Evolutionary conservation across 2,329 filamentous ascomycete species (phyloP).

Genomic region (Talaromyces sp.): DNA sequence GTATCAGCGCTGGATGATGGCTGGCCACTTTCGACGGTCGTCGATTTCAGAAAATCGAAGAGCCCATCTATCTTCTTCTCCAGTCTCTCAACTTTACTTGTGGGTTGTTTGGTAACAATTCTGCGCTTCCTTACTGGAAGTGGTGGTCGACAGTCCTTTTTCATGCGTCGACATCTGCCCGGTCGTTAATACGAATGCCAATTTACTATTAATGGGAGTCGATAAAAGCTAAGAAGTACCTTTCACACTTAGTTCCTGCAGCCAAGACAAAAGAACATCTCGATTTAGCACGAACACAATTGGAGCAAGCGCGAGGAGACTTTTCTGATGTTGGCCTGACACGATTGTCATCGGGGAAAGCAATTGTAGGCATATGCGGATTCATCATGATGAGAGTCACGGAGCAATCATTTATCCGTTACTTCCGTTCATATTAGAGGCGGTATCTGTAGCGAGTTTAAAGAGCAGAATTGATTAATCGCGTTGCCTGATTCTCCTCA

Average conservation of each 20-base stretch:
- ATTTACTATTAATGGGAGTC: background rate
- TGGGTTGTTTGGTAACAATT: background rate
- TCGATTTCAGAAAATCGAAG: slow-evolving; percentile 2
- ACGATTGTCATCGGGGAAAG: background rate
- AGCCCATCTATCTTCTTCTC: slow-evolving; percentile 12
- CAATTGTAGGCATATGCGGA: background rate
- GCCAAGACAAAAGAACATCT: background rate
- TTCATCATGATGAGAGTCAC: background rate
- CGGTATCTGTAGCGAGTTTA: background rate
- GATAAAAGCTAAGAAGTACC: background rate
- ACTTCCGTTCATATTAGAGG: background rate
- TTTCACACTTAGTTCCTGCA: slow-evolving; percentile 9
- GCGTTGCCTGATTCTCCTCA: background rate
- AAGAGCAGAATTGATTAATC: background rate
- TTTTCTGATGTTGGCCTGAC: background rate
- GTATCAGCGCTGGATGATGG: background rate
- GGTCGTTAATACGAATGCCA: background rate
- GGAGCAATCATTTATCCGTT: background rate
- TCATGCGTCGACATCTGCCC: slow-evolving; percentile 5
- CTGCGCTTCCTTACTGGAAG: slow-evolving; percentile 2
- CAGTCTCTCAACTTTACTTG: slow-evolving; percentile 8
- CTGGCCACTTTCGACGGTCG: background rate
- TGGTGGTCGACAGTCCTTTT: background rate
- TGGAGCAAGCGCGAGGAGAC: slow-evolving; percentile 2
- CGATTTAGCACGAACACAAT: slow-evolving; percentile 8